A percentile compares a stretch with the other conserved stretches of the same genome.
Evolutionary conservation across 495 filamentous ascomycete species (phyloP).

Genomic region (Aspergillus ostianus): DNA sequence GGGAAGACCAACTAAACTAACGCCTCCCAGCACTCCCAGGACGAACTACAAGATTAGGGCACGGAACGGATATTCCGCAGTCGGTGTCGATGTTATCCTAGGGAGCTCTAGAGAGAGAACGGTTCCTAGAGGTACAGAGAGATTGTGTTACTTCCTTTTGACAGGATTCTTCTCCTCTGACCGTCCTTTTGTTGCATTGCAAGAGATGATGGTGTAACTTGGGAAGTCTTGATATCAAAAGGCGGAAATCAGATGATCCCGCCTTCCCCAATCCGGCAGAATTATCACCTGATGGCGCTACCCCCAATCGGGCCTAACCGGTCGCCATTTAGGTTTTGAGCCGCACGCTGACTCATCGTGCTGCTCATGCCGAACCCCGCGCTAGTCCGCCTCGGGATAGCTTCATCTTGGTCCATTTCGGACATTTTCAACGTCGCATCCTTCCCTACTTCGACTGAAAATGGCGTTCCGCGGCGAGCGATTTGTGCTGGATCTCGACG

Average conservation of each 20-base stretch:
- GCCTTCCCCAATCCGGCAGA: slow-evolving; percentile 24
- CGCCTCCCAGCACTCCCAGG: too few relatives aligned
- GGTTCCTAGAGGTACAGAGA: too few relatives aligned
- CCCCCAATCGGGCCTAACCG: slow-evolving; percentile 22
- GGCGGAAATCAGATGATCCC: slow-evolving; percentile 18
- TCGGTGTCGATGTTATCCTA: too few relatives aligned
- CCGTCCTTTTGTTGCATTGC: too few relatives aligned
- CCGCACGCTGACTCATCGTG: slow-evolving; percentile 31
- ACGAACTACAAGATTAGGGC: too few relatives aligned
- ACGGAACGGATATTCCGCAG: too few relatives aligned
- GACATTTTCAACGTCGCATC: slow-evolving; percentile 8
- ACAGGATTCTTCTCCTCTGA: too few relatives aligned
- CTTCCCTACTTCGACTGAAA: slow-evolving; percentile 15
- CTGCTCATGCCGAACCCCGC: slow-evolving; percentile 11
- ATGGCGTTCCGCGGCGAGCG: slow-evolving; percentile 62
- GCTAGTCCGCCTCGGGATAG: slow-evolving; percentile 24
- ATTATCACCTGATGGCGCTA: slow-evolving; percentile 21
- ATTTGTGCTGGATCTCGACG: slow-evolving; percentile 55
- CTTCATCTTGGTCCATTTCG: slow-evolving; percentile 18
- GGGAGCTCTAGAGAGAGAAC: too few relatives aligned
- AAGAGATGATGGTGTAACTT: too few relatives aligned
- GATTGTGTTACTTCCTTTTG: too few relatives aligned
- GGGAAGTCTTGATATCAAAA: background rate
- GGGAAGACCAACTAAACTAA: too few relatives aligned
- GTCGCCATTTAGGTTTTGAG: slow-evolving; percentile 43